Percentiles rank a stretch among this genome's conserved stretches.
Evolutionary conservation across 2,329 filamentous ascomycete genomes (phyloP).

Genomic region (Aspergillus proliferans): DNA sequence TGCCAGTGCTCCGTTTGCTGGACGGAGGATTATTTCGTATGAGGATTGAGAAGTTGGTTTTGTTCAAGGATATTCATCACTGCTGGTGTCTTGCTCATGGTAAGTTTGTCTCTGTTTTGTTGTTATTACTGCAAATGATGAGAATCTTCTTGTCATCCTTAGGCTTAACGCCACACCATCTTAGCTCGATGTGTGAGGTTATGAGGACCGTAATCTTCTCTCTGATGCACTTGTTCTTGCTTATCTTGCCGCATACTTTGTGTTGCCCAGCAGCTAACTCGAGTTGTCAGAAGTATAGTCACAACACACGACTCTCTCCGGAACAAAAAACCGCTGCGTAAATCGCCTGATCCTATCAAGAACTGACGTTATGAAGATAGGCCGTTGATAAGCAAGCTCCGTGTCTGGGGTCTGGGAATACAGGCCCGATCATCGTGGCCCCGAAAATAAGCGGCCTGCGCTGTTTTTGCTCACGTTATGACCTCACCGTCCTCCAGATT

Average conservation of each 20-base stretch:
- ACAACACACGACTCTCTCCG: neutral
- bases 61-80: neutral
- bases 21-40: constrained; percentile 32
- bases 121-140: constrained; percentile 46
- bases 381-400: no score
- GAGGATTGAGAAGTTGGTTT: constrained; percentile 22
- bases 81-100: neutral
- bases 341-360: neutral
- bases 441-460: no score
- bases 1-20: constrained; percentile 11
- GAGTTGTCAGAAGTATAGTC: neutral
- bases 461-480: no score
- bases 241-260: neutral
- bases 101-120: neutral
- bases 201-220: constrained; percentile 44
- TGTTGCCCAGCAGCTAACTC: neutral
- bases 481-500: no score
- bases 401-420: no score
- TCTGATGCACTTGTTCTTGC: constrained; percentile 25
- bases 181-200: constrained; percentile 31
- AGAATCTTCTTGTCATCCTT: constrained; percentile 90
- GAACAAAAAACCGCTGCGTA: neutral
- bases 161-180: constrained; percentile 60
- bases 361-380: no score
- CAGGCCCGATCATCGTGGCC: no score